These are phyloP conservation scores for Tephrocybe sp. DNA, from an alignment of 768 basidiomycete genomes.

Conservation along the genomic window DNA sequence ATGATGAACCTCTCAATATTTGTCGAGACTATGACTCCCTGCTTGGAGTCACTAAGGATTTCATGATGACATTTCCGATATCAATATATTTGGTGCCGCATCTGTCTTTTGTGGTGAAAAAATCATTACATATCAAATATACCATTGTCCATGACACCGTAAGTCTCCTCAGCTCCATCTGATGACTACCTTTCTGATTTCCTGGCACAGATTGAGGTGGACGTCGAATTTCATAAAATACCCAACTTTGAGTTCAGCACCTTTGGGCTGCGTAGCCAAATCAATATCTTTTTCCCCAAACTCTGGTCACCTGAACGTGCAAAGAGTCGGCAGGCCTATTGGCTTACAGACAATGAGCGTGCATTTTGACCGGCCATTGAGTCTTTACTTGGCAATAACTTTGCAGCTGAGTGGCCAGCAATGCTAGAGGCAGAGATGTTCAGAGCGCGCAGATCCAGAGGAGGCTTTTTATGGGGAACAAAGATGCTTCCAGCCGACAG, in stretches of 20 bases:
- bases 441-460: no score
- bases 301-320: slow-evolving; percentile 16
- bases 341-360: slow-evolving; percentile 8
- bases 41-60: slow-evolving; percentile 12
- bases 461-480: no score
- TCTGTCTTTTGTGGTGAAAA: no score
- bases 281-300: slow-evolving; percentile 27
- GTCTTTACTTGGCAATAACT: not conserved
- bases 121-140: no score
- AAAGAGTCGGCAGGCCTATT: not conserved
- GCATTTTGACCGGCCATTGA: slow-evolving; percentile 22
- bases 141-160: no score
- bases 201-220: not conserved
- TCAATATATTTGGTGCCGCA: no score
- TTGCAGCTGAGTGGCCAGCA: slow-evolving; percentile 22
- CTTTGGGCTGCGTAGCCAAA: slow-evolving; percentile 16
- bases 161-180: no score
- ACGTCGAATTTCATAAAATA: slow-evolving; percentile 19
- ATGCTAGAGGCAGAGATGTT: no score
- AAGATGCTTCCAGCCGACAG: no score
- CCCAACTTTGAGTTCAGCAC: slow-evolving; percentile 28
- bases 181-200: not conserved
- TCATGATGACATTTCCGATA: slow-evolving; percentile 16
- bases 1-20: not conserved
- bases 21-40: slow-evolving; percentile 22